Percentiles rank a stretch among this genome's conserved stretches.
Evolutionary conservation across 371 early-diverging fungal genomes (phyloP).

Genomic region (Phascolomyces articulosus): DNA sequence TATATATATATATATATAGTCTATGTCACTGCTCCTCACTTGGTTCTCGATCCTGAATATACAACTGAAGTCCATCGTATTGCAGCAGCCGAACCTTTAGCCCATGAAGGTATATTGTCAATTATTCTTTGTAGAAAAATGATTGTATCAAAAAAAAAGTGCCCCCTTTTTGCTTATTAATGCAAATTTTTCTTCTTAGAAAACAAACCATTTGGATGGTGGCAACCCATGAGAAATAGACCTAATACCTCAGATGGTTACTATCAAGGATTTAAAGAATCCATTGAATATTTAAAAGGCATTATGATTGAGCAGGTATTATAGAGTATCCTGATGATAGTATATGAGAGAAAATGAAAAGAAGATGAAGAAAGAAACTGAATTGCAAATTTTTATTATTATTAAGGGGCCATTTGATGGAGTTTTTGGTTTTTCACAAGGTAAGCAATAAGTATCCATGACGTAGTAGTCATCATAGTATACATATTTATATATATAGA

Average conservation of each 20-base stretch:
- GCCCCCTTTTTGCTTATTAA: neutral
- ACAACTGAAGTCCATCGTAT: constrained; percentile 54
- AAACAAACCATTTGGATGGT: constrained; percentile 65
- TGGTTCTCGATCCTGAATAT: constrained; percentile 56
- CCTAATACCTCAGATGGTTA: constrained; percentile 32
- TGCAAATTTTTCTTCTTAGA: constrained; percentile 23
- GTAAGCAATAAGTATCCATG: constrained; percentile 6
- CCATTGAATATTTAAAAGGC: constrained; percentile 50
- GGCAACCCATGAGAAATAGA: constrained; percentile 38
- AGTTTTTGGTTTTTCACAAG: constrained; percentile 78
- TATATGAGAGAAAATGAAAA: too few species aligned
- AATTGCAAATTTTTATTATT: neutral
- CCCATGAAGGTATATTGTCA: constrained; percentile 56
- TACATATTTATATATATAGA: too few species aligned
- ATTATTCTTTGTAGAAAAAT: too few species aligned
- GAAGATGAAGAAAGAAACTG: neutral
- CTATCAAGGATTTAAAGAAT: constrained; percentile 63
- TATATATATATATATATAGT: too few species aligned
- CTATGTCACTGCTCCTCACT: constrained; percentile 68
- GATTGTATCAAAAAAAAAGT: neutral
- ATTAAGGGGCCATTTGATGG: constrained; percentile 73
- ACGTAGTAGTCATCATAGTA: too few species aligned
- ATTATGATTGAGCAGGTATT: constrained; percentile 57
- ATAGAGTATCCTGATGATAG: too few species aligned
- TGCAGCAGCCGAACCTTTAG: constrained; percentile 49